Percentiles rank a stretch among this genome's conserved stretches.
These are phyloP conservation scores for Cercophora scortea DNA, from an alignment of 495 filamentous ascomycete genomes.

Conservation along the genomic window DNA sequence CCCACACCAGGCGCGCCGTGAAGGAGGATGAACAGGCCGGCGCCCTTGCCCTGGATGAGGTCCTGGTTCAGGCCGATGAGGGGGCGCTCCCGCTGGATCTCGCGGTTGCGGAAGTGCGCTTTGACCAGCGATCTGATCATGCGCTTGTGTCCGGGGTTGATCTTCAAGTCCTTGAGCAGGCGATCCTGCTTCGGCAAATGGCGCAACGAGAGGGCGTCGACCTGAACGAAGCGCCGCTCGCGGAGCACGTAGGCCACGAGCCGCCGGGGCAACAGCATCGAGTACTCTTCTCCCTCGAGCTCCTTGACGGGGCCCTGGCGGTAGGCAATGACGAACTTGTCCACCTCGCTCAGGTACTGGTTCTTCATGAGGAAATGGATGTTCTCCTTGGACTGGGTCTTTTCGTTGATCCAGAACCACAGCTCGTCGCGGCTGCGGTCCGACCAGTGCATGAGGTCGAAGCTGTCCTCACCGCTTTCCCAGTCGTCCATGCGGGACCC, in stretches of 20 bases:
- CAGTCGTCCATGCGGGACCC: not conserved
- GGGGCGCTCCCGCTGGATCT: conserved; percentile 22
- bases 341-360: not conserved
- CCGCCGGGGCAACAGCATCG: conserved; percentile 28
- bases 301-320: conserved; percentile 2
- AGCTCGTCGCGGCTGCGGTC: not conserved
- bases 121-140: conserved; percentile 45
- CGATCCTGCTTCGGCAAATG: conserved; percentile 22
- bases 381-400: not conserved
- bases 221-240: conserved; percentile 26
- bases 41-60: conserved; percentile 46
- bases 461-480: not conserved
- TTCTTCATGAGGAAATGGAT: not conserved
- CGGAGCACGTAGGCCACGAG: conserved; percentile 31
- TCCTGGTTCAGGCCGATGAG: conserved; percentile 48
- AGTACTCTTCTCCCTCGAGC: conserved; percentile 22
- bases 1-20: conserved; percentile 53
- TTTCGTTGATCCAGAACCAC: not conserved
- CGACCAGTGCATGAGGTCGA: not conserved
- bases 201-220: conserved; percentile 28
- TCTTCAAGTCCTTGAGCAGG: conserved; percentile 47
- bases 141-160: conserved; percentile 45
- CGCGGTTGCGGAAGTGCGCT: conserved; percentile 29
- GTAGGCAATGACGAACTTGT: not conserved
- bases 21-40: conserved; percentile 41